Evolutionary conservation across 2,329 filamentous ascomycete species (phyloP), one percentile per base, ranked within the genome.

Genomic region (Xylaria sp.): DNA sequence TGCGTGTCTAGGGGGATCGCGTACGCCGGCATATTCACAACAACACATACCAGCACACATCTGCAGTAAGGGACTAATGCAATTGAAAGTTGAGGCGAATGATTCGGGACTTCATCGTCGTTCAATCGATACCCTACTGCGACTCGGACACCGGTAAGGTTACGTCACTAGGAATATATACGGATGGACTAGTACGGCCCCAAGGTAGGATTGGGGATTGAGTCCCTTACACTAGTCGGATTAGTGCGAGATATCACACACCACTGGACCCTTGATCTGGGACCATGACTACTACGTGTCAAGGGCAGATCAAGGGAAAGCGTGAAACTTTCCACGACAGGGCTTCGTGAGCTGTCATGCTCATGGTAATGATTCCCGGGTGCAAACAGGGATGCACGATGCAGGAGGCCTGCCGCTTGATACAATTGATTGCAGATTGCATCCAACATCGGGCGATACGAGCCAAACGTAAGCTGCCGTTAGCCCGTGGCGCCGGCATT

Each of bases 331-430:
- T 48, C 18, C 3, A 48, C 28, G 45, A 48, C 45, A 28, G 45
- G 45, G 46, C 46, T 50, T 50, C 25, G 25, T 50, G 45, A 28
- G 23, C 20, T 13, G 36, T 5, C 36, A 5, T 13, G n/a, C n/a
- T n/a, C n/a, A n/a, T 8, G 4, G 23, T 48, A 4, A 25, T 15
- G 43, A 6, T 9, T 4, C 20, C 23, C 50, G 50, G 50, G 50
- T 36, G 32, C 50, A 10, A 10, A 36, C 34, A 36, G 32, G 61
- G 60, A 64, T 65, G 52, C 46, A 41, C 25, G 23, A 62, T 55
- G 62, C 55, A 59, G 62, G 62, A 65, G 62, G 62, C 50, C 55
- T 66, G 59, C 59, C 13, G 32, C 36, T 58, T 46, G 28, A 50
- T n/a, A 39, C 18, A 39, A 15, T 13, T 39, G 36, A 39, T 39